These are phyloP conservation scores for Lasiosphaeriaceae sp. DNA, from an alignment of 495 filamentous ascomycete genomes.

Conservation along the genomic window DNA sequence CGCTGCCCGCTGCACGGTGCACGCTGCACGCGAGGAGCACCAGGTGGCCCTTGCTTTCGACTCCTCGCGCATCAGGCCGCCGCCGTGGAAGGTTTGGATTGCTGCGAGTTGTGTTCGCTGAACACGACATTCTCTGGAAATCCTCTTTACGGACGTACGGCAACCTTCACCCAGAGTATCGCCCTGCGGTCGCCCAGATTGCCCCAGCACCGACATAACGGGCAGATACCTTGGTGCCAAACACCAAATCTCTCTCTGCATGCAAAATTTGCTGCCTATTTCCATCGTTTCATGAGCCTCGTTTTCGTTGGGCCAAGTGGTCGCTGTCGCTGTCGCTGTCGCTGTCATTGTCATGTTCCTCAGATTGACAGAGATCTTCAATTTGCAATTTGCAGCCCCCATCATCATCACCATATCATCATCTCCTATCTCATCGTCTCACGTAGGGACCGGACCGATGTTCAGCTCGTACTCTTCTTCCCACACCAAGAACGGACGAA, in stretches of 20 bases:
- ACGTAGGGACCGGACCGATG: too few species aligned
- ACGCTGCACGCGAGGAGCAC: neutral
- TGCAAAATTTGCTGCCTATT: neutral
- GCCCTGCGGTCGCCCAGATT: neutral
- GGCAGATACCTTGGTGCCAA: constrained; percentile 3
- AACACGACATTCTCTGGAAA: neutral
- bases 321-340: too few species aligned
- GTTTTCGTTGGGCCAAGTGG: neutral
- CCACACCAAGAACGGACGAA: too few species aligned
- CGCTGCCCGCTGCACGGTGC: too few species aligned
- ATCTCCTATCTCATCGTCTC: too few species aligned
- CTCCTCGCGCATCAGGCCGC: neutral
- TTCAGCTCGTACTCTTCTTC: too few species aligned
- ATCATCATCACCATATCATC: too few species aligned
- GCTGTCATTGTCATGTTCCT: too few species aligned
- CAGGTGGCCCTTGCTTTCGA: neutral
- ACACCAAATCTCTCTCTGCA: neutral
- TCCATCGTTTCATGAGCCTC: neutral
- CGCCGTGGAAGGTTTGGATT: neutral
- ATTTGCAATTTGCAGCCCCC: too few species aligned
- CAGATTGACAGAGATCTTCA: too few species aligned
- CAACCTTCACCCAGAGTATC: neutral
- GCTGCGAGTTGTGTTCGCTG: neutral
- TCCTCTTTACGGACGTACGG: neutral
- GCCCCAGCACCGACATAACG: constrained; percentile 4